Base-by-base conservation (phyloP, 2,329 filamentous ascomycete genomes). In the Lasiodiplodia sp. region DNA sequence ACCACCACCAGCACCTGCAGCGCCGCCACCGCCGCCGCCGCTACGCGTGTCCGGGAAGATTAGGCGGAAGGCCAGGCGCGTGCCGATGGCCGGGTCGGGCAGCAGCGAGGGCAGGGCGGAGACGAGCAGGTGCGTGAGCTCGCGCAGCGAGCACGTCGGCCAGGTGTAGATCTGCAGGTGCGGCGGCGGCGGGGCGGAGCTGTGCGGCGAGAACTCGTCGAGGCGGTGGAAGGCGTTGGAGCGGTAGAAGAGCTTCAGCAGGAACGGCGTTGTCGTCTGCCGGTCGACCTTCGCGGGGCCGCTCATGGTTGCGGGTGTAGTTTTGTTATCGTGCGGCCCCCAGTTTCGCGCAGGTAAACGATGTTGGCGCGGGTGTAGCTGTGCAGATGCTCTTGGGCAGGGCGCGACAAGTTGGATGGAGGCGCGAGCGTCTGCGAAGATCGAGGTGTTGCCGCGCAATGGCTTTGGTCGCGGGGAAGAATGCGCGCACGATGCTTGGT, bases 131-230 rank as follows among this genome's bases (percentile, higher is more conserved):
- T 92, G 88, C 25, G 91, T 90, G 44, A 98, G 88, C 79, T 97
- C 94, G 72, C 87, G 85, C 28, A 98, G 86, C 2, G 92, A 93
- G 81, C 92, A 95, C 74, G 88, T 89, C 68, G 89, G 86, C 92
- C 93, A 97, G 68, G 94, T 94, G 84, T 97, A 94, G 74, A 97
- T 90, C 70, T 92, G 87, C 31, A 97, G 84, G 77, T 91, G 87
- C 8, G 90, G 83, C 63, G 90, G 88, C 25, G 92, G 85, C 64
- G 86, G 81, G 68, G 83, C 76, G 23, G 88, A 76, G 73, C 87
- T 79, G 31, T 78, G 75, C 34, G 82, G 79, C 56, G 78, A 77
- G 78, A 96, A 93, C 72, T 95, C 92, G 69, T 92, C 88, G 40
- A 89, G 86, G 71, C 88, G 87, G 80, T 95, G 91, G 75, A 93